A percentile compares a stretch with the other conserved stretches of the same genome.
Evolutionary conservation across 2,329 filamentous ascomycete species (phyloP).

Genomic region (Fusarium odoratissimum): DNA sequence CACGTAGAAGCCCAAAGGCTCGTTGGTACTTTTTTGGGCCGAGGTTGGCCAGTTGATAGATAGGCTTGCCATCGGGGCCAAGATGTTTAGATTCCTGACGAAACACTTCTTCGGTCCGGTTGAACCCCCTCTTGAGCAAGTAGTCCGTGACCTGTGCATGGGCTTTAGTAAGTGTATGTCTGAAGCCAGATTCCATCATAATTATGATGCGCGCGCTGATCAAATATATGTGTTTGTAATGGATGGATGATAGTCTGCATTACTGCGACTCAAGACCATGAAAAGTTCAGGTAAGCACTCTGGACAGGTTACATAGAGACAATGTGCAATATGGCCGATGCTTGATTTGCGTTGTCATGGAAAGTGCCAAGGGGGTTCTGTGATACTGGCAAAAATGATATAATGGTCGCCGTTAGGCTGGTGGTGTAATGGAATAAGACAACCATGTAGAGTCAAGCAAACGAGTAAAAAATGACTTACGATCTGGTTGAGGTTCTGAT

Average conservation of each 20-base stretch:
- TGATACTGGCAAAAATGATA: not conserved
- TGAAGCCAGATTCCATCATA: not conserved
- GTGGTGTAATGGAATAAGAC: not conserved
- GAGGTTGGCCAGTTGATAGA: slow-evolving; percentile 74
- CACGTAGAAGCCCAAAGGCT: slow-evolving; percentile 77
- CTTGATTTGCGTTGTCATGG: not conserved
- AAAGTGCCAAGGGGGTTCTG: not conserved
- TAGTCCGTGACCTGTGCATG: slow-evolving; percentile 82
- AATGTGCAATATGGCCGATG: not conserved
- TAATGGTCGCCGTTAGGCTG: not conserved
- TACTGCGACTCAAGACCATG: not conserved
- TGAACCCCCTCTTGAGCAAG: slow-evolving; percentile 94
- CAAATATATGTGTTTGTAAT: not conserved
- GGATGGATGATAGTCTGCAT: not conserved
- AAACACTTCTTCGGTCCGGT: slow-evolving; percentile 90
- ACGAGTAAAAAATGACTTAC: slow-evolving; percentile 66
- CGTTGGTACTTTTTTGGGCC: slow-evolving; percentile 82
- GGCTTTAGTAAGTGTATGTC: slow-evolving; percentile 17
- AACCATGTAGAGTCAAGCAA: not conserved
- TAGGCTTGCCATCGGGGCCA: slow-evolving; percentile 82
- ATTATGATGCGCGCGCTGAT: not conserved
- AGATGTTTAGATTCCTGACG: slow-evolving; percentile 89
- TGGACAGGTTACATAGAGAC: not conserved
- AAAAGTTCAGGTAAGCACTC: not conserved
- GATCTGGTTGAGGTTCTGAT: slow-evolving; percentile 95